Evolutionary conservation across 1,139 yeast species (phyloP).

Genomic region (Groenewaldozyma auringiensis): DNA sequence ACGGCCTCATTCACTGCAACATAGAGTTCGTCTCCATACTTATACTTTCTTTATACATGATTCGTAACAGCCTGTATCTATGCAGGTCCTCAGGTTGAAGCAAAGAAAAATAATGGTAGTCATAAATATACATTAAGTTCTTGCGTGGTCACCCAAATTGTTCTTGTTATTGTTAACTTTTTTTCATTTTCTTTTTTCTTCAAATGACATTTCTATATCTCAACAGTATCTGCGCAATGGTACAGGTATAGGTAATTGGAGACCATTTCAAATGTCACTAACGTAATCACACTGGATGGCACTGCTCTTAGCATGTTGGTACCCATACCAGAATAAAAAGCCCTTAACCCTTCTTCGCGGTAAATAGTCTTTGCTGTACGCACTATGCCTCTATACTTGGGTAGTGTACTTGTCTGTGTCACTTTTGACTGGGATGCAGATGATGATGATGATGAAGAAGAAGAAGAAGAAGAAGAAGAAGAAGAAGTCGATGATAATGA

Average conservation of each 20-base stretch:
- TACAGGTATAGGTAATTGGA: constrained; percentile 29
- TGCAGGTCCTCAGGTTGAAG: too few species aligned
- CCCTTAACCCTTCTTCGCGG: constrained; percentile 64
- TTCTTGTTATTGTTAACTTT: too few species aligned
- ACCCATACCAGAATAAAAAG: constrained; percentile 84
- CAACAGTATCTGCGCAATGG: neutral
- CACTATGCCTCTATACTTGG: constrained; percentile 34
- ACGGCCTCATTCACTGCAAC: too few species aligned
- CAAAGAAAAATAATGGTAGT: too few species aligned
- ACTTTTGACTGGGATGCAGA: constrained; percentile 16
- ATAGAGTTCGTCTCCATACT: too few species aligned
- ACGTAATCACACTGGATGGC: constrained; percentile 90
- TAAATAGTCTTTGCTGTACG: constrained; percentile 49
- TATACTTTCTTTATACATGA: too few species aligned
- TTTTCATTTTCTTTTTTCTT: too few species aligned
- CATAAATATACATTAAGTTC: too few species aligned
- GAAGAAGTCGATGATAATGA: constrained; percentile 13
- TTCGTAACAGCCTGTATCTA: too few species aligned
- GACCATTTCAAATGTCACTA: constrained; percentile 87
- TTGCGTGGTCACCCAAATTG: too few species aligned
- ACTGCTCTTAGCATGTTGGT: constrained; percentile 85
- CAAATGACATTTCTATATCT: too few species aligned
- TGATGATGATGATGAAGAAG: constrained; percentile 10
- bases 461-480: neutral
- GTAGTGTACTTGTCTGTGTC: constrained; percentile 18